Evolutionary conservation across 1,284 basidiomycete genomes (phyloP).

Genomic region (Bjerkandera adusta): DNA sequence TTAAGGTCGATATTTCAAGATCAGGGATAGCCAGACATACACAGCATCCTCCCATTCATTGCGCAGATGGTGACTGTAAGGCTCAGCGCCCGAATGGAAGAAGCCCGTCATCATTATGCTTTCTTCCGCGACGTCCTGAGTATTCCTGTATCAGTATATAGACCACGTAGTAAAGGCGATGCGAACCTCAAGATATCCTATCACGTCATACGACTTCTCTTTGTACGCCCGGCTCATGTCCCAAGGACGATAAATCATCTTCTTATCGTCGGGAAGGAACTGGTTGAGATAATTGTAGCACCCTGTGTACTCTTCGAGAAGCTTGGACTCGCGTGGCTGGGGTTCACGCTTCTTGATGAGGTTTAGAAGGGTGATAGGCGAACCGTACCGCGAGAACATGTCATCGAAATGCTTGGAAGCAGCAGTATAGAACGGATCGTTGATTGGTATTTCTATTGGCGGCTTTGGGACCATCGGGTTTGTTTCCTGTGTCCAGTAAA

Average conservation of each 20-base stretch:
- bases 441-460: conserved; percentile 90
- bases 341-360: conserved; percentile 87
- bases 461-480: conserved; percentile 90
- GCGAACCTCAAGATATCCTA: conserved; percentile 78
- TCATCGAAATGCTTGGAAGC: conserved; percentile 95
- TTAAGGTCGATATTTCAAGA: too few relatives aligned
- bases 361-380: conserved; percentile 93
- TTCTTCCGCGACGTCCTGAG: conserved; percentile 85
- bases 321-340: conserved; percentile 89
- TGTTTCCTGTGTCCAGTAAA: conserved; percentile 95
- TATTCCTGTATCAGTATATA: too few relatives aligned
- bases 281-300: conserved; percentile 96
- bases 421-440: conserved; percentile 93
- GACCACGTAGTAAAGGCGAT: not conserved
- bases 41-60: conserved; percentile 46
- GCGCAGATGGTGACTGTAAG: conserved; percentile 65
- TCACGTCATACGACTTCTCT: conserved; percentile 93
- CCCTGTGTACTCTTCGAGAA: conserved; percentile 89
- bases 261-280: conserved; percentile 84
- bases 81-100: conserved; percentile 88
- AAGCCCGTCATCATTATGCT: conserved; percentile 90
- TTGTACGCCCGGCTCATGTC: conserved; percentile 95
- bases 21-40: conserved; percentile 16
- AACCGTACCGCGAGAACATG: conserved; percentile 87
- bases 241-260: conserved; percentile 93